These are phyloP conservation scores for Epichloe uncinata DNA, from an alignment of 2,329 filamentous ascomycete genomes.

Conservation along the genomic window DNA sequence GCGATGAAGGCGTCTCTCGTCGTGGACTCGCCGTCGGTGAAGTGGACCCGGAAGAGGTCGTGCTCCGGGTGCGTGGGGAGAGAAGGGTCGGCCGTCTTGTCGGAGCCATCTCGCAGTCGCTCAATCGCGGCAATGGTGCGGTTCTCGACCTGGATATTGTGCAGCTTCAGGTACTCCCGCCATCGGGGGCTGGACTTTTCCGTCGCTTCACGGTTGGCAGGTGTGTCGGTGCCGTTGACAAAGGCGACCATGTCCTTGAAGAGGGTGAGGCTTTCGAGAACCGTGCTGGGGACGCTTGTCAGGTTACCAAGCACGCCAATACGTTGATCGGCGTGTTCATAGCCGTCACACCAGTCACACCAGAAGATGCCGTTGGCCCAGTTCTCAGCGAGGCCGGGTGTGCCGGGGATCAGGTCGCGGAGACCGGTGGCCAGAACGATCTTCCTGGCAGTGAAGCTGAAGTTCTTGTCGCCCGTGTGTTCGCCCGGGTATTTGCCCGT, in stretches of 20 bases:
- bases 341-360: constrained; percentile 53
- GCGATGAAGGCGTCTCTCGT: constrained; percentile 38
- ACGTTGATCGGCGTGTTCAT: constrained; percentile 45
- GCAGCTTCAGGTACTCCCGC: constrained; percentile 32
- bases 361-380: constrained; percentile 49
- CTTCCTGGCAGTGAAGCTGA: constrained; percentile 34
- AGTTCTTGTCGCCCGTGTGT: constrained; percentile 8
- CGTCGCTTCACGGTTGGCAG: constrained; percentile 24
- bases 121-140: constrained; percentile 35
- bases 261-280: constrained; percentile 39
- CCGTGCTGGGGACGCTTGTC: constrained; percentile 27
- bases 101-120: constrained; percentile 28
- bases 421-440: constrained; percentile 46
- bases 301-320: constrained; percentile 40
- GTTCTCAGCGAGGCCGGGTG: constrained; percentile 39
- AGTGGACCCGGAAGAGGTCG: constrained; percentile 42
- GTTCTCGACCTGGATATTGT: constrained; percentile 43
- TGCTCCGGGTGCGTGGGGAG: constrained; percentile 32
- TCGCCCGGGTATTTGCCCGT: constrained; percentile 11
- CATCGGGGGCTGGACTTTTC: constrained; percentile 30
- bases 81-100: constrained; percentile 24
- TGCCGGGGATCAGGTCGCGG: constrained; percentile 38
- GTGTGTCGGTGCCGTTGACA: constrained; percentile 45
- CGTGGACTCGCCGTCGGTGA: constrained; percentile 30
- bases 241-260: constrained; percentile 43